Evolutionary conservation across 164 flowering plant genomes (phyloP), one percentile per base, ranked within the genome.

Genomic region (Chimonanthus salicifolius): DNA sequence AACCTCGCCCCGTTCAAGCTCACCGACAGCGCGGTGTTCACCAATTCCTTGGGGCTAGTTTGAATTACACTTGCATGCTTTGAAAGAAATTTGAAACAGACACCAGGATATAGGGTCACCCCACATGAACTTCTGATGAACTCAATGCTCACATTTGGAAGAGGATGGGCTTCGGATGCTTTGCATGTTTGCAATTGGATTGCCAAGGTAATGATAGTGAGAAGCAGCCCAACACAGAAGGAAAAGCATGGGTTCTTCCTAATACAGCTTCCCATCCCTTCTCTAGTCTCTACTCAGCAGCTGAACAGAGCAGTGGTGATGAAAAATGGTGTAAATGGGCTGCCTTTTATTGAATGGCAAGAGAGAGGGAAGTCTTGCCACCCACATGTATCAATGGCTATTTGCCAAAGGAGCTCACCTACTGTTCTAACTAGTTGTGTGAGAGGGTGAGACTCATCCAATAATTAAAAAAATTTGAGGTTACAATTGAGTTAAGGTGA

Each of bases 41-140:
- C 84, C 33, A 91, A 74, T 60, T 82, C 80, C 71, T 68, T 77
- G 18, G 90, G 89, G 81, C 83, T 84, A 18, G 78, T 83, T 71
- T 84, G 87, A 75, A 91, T 87, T 3, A 71, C 63, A 64, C 54
- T 75, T 1, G 93, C 86, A 47, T 85, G 85, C 69, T 10, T 51
- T 0, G 84, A 78, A 50, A 91, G 90, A 45, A 90, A 85, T 63
- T 58, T 71, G 63, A 81, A 75, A 77, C 96, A 91, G 47, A 91
- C 87, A 7, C 60, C 51, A 6, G 90, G 96, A 70, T 88, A 91
- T 5, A 81, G 74, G 45, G 96, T 91, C 45, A 65, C 44, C 5
- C 74, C 70, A 72, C 96, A 91, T 0, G 90, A 85, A 2, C 80
- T 74, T 73, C 73, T 83, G 33, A 91, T 85, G 85, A 88, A 91